Evolutionary conservation across 495 filamentous ascomycete species (phyloP).

Genomic region (Neurospora intermedia): DNA sequence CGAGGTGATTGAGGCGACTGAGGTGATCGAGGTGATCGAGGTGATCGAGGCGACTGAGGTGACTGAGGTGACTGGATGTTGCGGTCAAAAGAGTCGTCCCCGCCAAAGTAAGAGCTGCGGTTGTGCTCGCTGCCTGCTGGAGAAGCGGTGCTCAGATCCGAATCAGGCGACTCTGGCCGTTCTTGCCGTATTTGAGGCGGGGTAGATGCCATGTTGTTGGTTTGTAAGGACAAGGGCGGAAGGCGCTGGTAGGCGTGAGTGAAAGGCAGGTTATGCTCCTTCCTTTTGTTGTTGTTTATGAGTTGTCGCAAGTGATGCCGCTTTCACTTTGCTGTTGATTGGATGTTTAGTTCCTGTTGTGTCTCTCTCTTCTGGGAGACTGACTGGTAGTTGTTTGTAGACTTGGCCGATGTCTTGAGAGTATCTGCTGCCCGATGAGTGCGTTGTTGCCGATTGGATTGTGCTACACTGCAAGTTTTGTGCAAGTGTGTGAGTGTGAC

Average conservation of each 20-base stretch:
- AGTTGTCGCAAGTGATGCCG: not conserved
- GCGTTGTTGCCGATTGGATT: not conserved
- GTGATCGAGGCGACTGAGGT: not conserved
- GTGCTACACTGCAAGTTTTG: not conserved
- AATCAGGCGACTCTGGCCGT: not conserved
- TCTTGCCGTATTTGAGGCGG: not conserved
- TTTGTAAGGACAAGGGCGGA: not conserved
- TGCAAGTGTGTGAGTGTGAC: not conserved
- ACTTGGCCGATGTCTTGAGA: not conserved
- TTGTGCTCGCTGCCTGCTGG: not conserved
- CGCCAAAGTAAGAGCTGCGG: not conserved
- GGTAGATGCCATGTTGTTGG: not conserved
- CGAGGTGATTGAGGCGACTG: not conserved
- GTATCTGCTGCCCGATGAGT: not conserved
- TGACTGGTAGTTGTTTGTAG: not conserved
- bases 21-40: not conserved
- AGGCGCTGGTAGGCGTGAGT: not conserved
- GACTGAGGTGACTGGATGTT: not conserved
- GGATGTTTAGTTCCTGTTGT: not conserved
- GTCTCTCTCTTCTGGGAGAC: not conserved
- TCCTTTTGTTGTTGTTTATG: not conserved
- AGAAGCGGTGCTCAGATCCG: not conserved
- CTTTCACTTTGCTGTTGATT: not conserved
- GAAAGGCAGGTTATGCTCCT: not conserved
- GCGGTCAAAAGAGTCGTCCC: not conserved